Percentiles rank a stretch among this genome's conserved stretches.
These are phyloP conservation scores for Pyrenophora tritici-repentis DNA, from an alignment of 2,329 filamentous ascomycete species.

Conservation along the genomic window DNA sequence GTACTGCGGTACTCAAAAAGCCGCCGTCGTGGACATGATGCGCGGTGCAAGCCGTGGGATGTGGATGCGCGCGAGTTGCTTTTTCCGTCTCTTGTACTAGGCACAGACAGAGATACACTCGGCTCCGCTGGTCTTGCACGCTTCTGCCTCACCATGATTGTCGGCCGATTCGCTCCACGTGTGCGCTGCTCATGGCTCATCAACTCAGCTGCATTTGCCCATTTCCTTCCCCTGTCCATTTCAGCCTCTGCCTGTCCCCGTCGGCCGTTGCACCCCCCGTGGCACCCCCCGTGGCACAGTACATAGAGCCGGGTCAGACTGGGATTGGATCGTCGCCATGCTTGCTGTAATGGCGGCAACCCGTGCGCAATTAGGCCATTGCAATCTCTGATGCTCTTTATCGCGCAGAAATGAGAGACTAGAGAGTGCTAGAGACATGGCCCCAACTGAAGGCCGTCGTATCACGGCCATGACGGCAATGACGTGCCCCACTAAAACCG, in stretches of 20 bases:
- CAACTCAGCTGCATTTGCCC: no score
- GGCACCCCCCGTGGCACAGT: neutral
- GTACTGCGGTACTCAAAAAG: no score
- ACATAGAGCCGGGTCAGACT: slow-evolving; percentile 11
- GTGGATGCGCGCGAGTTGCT: no score
- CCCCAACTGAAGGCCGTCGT: neutral
- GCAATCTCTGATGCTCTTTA: slow-evolving; percentile 3
- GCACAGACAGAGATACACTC: no score
- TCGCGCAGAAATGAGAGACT: no score
- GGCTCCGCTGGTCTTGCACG: no score
- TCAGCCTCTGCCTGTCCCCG: slow-evolving; percentile 1
- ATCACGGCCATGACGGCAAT: neutral
- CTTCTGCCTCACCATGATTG: neutral
- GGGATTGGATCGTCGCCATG: neutral
- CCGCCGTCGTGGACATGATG: slow-evolving; percentile 9
- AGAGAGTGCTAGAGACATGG: no score
- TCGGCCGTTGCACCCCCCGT: neutral
- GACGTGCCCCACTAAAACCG: neutral
- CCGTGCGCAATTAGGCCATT: slow-evolving; percentile 7
- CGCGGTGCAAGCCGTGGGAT: slow-evolving; percentile 20
- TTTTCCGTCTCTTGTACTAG: no score
- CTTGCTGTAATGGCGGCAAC: slow-evolving; percentile 1
- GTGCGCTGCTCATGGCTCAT: neutral
- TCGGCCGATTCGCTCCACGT: slow-evolving; percentile 9
- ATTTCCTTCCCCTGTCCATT: no score